Base-by-base conservation (phyloP, 2,329 filamentous ascomycete species). In the Colletotrichum viniferum region DNA sequence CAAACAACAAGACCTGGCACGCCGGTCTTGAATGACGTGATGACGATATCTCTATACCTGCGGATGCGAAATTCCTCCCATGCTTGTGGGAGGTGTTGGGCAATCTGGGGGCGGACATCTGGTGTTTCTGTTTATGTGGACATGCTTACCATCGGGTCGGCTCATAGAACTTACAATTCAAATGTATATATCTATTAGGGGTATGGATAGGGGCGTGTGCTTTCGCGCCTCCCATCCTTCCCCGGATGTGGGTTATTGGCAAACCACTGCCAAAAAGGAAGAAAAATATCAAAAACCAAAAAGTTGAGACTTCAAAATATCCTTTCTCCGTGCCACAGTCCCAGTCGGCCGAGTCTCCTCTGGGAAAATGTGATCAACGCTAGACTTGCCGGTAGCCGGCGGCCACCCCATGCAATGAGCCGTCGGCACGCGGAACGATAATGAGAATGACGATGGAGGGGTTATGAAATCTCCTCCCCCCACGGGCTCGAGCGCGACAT, bases 11-110 rank as follows among this genome's bases (percentile, higher is more conserved):
- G 48, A 70, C 65, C 34, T n/a, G 55, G 34, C 32, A 43, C 38
- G 48, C 61, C 48, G 34, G 43, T 62, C 63, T 75, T 75, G 32
- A 34, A 76, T 75, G 74, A 76, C 34, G 56, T 76, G 74, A 76
- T 67, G 74, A 76, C 65, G 43, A 76, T 70, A 74, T 76, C 71
- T 76, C 62, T 74, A 61, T 76, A 73, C 66, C 74, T 43, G 69
- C 28, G 64, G 60, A 55, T 65, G 24, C 14, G 55, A 36, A 66
- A 32, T 55, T 32, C 43, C 65, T 34, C 14, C 32, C 36, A 13
- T 66, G 16, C 34, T 60, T 30, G 5, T 14, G 30, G 64, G 68
- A 38, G 52, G 36, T 16, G n/a, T 38, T 62, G n/a, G 43, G 43
- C n/a, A 69, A 48, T 58, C 26, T 43, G 36, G 38, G 28, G 48